These are phyloP conservation scores for Plasmodium coatneyi DNA, from an alignment of 169 alveolate species.

Conservation along the genomic window DNA sequence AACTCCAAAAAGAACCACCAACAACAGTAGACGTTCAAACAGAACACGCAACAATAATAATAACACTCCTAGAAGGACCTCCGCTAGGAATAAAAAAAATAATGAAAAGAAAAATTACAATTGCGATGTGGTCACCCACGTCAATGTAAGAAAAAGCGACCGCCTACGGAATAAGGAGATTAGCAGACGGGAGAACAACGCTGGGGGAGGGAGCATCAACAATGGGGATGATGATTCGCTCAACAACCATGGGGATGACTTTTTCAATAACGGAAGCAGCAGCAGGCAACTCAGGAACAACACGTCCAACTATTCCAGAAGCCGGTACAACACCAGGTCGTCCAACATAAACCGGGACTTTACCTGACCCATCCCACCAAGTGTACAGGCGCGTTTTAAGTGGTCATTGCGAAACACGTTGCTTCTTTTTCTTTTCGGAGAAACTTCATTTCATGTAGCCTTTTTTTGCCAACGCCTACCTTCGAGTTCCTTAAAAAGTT, in stretches of 20 bases:
- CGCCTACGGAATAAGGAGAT: conserved; percentile 38
- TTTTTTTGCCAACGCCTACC: neutral
- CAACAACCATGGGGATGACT: neutral
- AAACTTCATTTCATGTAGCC: neutral
- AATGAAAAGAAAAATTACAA: conserved; percentile 15
- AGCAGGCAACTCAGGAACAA: neutral
- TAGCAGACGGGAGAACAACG: neutral
- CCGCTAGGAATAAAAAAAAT: conserved; percentile 26
- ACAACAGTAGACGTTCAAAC: neutral
- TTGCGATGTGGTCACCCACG: neutral
- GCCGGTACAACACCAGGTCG: conserved; percentile 42
- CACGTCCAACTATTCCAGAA: conserved; percentile 20
- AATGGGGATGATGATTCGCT: neutral
- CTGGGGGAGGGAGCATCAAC: neutral
- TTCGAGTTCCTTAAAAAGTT: neutral
- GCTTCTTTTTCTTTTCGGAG: neutral
- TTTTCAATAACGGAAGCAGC: neutral
- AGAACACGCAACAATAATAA: neutral
- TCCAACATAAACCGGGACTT: conserved; percentile 16
- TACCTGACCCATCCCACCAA: neutral
- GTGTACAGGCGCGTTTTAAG: neutral
- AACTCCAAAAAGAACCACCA: neutral
- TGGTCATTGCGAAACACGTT: neutral
- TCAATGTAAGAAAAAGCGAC: conserved; percentile 53
- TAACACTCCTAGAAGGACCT: neutral